These are phyloP conservation scores for Schizosaccharomyces pombe DNA, from an alignment of 805 yeast species.

Conservation along the genomic window DNA sequence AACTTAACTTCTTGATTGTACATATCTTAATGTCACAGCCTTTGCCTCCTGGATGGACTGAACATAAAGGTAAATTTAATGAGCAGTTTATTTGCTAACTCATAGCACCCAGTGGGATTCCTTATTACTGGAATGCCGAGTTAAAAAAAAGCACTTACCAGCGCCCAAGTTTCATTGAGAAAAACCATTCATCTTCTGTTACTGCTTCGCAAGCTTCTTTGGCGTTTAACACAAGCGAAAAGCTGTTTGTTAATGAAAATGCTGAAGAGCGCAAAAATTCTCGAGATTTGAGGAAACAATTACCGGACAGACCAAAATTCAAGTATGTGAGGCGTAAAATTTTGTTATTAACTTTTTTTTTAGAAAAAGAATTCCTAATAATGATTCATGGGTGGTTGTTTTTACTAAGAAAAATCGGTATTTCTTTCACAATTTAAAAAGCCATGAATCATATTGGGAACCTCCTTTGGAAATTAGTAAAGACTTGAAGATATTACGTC, in stretches of 20 bases:
- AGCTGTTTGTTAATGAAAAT: background rate
- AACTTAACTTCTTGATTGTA: no score
- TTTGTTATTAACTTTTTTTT: slow-evolving; percentile 8
- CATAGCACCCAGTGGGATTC: slow-evolving; percentile 19
- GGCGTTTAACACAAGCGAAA: background rate
- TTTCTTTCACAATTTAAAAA: slow-evolving; percentile 18
- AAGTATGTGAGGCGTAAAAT: slow-evolving; percentile 7
- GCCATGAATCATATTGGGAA: slow-evolving; percentile 18
- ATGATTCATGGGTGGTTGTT: slow-evolving; percentile 22
- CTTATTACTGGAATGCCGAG: slow-evolving; percentile 19
- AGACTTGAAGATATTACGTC: slow-evolving; percentile 12
- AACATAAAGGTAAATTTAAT: slow-evolving; percentile 11
- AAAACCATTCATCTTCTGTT: slow-evolving; percentile 10
- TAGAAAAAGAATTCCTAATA: slow-evolving; percentile 7
- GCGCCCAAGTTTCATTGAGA: slow-evolving; percentile 14
- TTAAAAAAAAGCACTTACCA: slow-evolving; percentile 21
- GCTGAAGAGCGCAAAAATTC: background rate
- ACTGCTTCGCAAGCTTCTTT: background rate
- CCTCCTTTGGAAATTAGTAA: slow-evolving; percentile 15
- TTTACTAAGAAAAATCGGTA: slow-evolving; percentile 22
- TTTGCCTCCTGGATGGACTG: slow-evolving; percentile 18
- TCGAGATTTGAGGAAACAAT: slow-evolving; percentile 7
- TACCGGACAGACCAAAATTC: slow-evolving; percentile 6
- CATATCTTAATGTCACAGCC: background rate
- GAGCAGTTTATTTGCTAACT: background rate